Conservation (phyloP, 148 eudicot species). For the Oxyria digyna region DNA sequence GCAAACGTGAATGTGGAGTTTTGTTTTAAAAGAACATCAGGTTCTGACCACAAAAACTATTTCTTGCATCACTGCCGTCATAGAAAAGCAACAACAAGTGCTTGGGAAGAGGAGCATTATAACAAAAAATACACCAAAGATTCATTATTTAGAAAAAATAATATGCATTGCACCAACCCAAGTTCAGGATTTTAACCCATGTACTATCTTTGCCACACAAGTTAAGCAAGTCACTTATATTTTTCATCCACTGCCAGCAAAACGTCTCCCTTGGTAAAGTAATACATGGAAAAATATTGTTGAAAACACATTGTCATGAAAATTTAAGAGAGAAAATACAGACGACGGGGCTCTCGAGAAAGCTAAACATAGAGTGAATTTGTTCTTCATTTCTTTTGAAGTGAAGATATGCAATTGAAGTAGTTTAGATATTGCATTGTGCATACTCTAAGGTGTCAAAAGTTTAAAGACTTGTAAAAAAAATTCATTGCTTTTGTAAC, state of each 20-base stretch:
- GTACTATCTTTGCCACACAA: not conserved
- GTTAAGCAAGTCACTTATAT: not conserved
- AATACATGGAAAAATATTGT: not conserved
- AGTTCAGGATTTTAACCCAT: not conserved
- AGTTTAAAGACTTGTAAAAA: not conserved
- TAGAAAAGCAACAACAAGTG: not conserved
- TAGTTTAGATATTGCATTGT: not conserved
- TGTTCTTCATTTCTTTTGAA: not conserved
- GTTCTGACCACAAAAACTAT: not conserved
- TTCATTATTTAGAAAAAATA: not conserved
- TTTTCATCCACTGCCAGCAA: not conserved
- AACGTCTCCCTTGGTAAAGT: not conserved
- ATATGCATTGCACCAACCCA: not conserved
- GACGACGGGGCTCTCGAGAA: not conserved
- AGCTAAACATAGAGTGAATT: not conserved
- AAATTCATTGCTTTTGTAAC: not conserved
- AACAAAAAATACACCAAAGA: not conserved
- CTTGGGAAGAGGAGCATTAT: not conserved
- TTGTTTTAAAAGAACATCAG: slow-evolving; percentile 1
- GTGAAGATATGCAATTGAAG: not conserved
- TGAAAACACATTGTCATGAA: not conserved
- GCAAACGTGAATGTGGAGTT: slow-evolving; percentile 14
- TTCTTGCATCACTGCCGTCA: not conserved
- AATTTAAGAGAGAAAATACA: not conserved
- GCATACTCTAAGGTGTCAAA: not conserved